These are phyloP conservation scores for Penicillium egyptiacum DNA, from an alignment of 495 filamentous ascomycete genomes.

Conservation along the genomic window DNA sequence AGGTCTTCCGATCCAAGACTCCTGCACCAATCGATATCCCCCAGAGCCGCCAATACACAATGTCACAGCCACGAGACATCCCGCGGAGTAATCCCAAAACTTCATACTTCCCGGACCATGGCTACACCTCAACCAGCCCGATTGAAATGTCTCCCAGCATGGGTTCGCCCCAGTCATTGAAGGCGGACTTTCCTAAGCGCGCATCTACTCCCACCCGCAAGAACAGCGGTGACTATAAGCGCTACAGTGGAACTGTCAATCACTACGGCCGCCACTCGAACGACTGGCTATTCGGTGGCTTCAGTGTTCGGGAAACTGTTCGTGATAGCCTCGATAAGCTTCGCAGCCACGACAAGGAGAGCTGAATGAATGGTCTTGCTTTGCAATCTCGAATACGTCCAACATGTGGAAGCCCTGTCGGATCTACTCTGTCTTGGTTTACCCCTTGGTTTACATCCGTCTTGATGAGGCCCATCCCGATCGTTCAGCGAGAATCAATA, in stretches of 20 bases:
- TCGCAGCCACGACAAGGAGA: constrained; percentile 39
- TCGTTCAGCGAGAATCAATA: background rate
- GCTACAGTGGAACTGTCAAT: constrained; percentile 43
- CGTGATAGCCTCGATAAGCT: constrained; percentile 51
- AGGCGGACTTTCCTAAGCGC: constrained; percentile 22
- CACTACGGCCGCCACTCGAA: constrained; percentile 52
- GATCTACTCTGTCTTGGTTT: background rate
- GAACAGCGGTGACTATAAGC: constrained; percentile 39
- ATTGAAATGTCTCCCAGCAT: constrained; percentile 23
- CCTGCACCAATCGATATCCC: constrained; percentile 22
- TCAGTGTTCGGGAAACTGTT: constrained; percentile 49
- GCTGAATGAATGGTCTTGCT: constrained; percentile 17
- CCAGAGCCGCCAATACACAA: constrained; percentile 13
- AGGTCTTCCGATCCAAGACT: constrained; percentile 25
- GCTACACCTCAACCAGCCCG: constrained; percentile 21
- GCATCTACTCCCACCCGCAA: constrained; percentile 24
- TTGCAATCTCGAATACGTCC: background rate
- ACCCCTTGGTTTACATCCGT: background rate
- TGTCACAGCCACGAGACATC: constrained; percentile 25
- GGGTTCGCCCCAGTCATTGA: constrained; percentile 21
- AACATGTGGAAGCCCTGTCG: background rate
- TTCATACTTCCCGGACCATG: constrained; percentile 23
- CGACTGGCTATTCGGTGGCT: constrained; percentile 51
- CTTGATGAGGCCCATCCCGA: background rate
- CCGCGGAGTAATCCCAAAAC: constrained; percentile 19